Evolutionary conservation across 2,329 filamentous ascomycete genomes (phyloP), one percentile per base, ranked within the genome.

Genomic region (Acrodontium crateriforme): DNA sequence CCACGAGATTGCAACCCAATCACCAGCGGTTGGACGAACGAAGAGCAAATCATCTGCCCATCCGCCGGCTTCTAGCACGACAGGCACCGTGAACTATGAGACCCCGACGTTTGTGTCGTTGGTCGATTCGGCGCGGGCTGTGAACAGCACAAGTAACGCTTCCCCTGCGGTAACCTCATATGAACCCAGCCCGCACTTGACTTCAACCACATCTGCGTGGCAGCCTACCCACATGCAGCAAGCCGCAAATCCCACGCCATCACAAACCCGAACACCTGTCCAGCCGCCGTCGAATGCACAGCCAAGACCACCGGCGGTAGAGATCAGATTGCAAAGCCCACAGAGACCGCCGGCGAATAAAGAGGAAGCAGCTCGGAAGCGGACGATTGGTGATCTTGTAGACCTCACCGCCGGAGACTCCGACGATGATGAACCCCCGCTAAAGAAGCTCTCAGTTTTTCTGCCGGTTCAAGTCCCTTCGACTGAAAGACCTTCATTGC

Each of bases 301-400:
- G n/a, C n/a, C n/a, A n/a, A n/a, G n/a, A n/a, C n/a, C n/a, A n/a
- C n/a, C n/a, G n/a, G n/a, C n/a, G n/a, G n/a, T n/a, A n/a, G n/a
- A n/a, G n/a, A n/a, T n/a, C n/a, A n/a, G n/a, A 14, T 14, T 12
- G 6, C 24, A 10, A 10, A 25, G 24, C 24, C 40, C 44, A 11
- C 42, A 34, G 1, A 38, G 40, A 6, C 44, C 42, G 4, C 57
- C 59, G 16, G 52, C 53, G 4, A 57, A 64, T 36, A 71, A 71
- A 39, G 64, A 63, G 42, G 62, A 67, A 40, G 59, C 59, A 29
- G 66, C 68, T n/a, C 54, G 63, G 15, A 72, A 71, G 42, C 57
- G 65, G 13, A 61, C 55, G 6, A 63, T 71, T 36, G 58, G 52
- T 15, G 67, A 71, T 16, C 48, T 72, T 22, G 54, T 71, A 5